Evolutionary conservation across 495 filamentous ascomycete species (phyloP).

Genomic region (Neurospora sp.): DNA sequence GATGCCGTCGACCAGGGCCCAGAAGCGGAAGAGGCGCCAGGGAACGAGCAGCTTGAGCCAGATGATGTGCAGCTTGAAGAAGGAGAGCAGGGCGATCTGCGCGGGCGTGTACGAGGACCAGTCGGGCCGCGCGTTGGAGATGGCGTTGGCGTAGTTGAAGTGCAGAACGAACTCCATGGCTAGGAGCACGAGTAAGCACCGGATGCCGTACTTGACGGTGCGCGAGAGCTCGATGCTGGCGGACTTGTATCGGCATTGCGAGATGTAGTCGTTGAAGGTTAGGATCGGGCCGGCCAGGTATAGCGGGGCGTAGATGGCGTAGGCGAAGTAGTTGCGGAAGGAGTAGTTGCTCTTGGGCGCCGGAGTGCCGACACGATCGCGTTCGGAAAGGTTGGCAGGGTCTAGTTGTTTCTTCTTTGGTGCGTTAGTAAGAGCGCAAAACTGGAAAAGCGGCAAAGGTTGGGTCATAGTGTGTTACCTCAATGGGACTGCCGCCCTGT

Average conservation of each 20-base stretch:
- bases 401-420: slow-evolving; percentile 98
- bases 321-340: slow-evolving; percentile 78
- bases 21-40: slow-evolving; percentile 96
- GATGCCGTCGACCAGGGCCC: slow-evolving; percentile 79
- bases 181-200: slow-evolving; percentile 74
- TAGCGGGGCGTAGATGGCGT: slow-evolving; percentile 81
- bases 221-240: slow-evolving; percentile 55
- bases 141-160: slow-evolving; percentile 88
- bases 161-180: slow-evolving; percentile 91
- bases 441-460: no score
- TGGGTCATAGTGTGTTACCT: no score
- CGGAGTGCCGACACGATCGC: slow-evolving; percentile 71
- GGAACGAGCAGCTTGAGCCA: slow-evolving; percentile 97
- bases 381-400: slow-evolving; percentile 71
- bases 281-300: slow-evolving; percentile 90
- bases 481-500: slow-evolving; percentile 55
- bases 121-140: slow-evolving; percentile 64
- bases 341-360: slow-evolving; percentile 60
- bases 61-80: slow-evolving; percentile 94
- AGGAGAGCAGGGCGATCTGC: slow-evolving; percentile 84
- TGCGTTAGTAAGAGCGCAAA: slow-evolving; percentile 42
- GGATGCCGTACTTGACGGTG: slow-evolving; percentile 67
- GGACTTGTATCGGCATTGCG: slow-evolving; percentile 62
- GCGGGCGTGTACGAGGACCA: slow-evolving; percentile 81
- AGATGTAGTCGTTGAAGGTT: slow-evolving; percentile 97